Percentiles rank a stretch among this genome's conserved stretches.
Conservation (phyloP, 164 flowering plant species). For the Hamamelis virginiana region DNA sequence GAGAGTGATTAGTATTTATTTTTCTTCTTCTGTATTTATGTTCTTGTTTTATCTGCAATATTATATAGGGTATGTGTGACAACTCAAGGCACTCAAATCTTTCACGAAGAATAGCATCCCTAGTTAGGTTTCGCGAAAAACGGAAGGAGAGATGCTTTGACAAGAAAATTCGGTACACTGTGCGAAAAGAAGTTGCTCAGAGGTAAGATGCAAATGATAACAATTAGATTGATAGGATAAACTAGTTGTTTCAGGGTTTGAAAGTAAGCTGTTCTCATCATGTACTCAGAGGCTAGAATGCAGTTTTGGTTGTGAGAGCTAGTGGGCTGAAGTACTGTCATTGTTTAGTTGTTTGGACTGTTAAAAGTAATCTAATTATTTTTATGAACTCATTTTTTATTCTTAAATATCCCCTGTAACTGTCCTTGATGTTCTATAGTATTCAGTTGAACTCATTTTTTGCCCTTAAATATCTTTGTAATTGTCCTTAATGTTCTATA, state of each 20-base stretch:
- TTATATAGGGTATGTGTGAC: constrained; percentile 38
- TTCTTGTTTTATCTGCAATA: neutral
- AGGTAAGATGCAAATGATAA: constrained; percentile 32
- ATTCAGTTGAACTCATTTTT: too few species aligned
- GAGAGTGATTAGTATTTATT: neutral
- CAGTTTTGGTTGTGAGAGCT: neutral
- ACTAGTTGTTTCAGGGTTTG: neutral
- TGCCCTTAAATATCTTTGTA: too few species aligned
- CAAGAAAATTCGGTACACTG: constrained; percentile 69
- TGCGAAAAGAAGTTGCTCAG: constrained; percentile 75
- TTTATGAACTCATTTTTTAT: too few species aligned
- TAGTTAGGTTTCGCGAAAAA: constrained; percentile 72
- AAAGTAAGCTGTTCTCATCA: neutral
- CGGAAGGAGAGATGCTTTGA: constrained; percentile 79
- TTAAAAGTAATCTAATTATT: too few species aligned
- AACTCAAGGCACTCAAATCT: constrained; percentile 42
- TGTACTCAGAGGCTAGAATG: neutral
- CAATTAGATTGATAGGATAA: too few species aligned
- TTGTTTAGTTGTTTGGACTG: neutral
- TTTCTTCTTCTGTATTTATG: constrained; percentile 5
- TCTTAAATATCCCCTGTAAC: too few species aligned
- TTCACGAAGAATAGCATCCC: constrained; percentile 62
- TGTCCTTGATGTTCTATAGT: too few species aligned
- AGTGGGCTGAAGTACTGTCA: too few species aligned
- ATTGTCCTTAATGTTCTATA: too few species aligned